Evolutionary conservation across 2,329 filamentous ascomycete species (phyloP).

Genomic region (Monilinia laxa): DNA sequence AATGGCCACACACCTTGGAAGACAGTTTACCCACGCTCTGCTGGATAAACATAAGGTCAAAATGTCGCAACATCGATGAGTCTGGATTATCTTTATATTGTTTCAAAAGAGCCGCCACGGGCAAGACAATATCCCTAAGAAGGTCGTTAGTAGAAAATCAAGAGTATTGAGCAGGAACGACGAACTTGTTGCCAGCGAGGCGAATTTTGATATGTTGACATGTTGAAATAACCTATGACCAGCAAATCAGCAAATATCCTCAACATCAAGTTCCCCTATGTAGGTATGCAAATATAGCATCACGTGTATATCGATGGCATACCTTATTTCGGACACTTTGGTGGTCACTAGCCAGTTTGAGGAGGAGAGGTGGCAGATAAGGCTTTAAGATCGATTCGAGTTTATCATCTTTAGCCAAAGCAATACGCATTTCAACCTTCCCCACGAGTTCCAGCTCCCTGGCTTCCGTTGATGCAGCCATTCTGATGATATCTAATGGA

Average conservation of each 20-base stretch:
- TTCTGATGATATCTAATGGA: background rate
- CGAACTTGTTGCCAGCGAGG: constrained; percentile 41
- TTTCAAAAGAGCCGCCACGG: constrained; percentile 78
- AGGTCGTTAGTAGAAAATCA: constrained; percentile 11
- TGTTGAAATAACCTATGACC: constrained; percentile 58
- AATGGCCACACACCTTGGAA: constrained; percentile 44
- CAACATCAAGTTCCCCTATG: background rate
- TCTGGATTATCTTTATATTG: constrained; percentile 79
- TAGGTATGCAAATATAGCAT: background rate
- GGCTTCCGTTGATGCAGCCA: constrained; percentile 33
- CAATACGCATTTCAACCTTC: constrained; percentile 73
- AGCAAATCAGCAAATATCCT: constrained; percentile 23
- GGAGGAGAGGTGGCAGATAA: constrained; percentile 76
- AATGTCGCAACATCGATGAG: constrained; percentile 75
- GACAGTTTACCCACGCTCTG: constrained; percentile 70
- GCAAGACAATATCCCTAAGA: constrained; percentile 62
- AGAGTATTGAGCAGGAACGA: constrained; percentile 9
- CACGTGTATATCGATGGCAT: constrained; percentile 21
- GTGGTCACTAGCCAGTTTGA: constrained; percentile 83
- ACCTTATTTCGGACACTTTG: constrained; percentile 77
- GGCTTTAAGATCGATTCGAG: constrained; percentile 74
- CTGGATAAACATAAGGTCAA: constrained; percentile 86
- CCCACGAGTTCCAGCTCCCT: constrained; percentile 76
- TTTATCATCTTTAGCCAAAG: constrained; percentile 78
- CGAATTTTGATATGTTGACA: constrained; percentile 69